Percentiles rank a stretch among this genome's conserved stretches.
phyloP scores from a whole-genome alignment of 345 rosid species.

The Mallotus nudiflorus region DNA sequence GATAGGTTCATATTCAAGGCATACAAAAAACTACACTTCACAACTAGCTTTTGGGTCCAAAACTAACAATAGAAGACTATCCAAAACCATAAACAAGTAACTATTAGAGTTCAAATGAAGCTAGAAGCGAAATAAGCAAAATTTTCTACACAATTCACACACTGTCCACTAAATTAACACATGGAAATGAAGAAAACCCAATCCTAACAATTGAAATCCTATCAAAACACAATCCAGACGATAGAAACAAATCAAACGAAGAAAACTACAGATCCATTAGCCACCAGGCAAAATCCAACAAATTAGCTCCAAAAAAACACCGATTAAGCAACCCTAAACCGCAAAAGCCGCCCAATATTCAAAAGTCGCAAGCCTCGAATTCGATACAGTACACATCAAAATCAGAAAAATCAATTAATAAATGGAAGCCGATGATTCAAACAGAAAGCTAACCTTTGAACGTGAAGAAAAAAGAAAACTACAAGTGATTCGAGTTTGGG shows the following conservation, averaged over 20 bases:
- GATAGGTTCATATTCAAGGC: background rate
- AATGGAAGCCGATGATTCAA: no score
- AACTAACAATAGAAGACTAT: slow-evolving; percentile 7
- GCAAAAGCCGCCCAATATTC: slow-evolving; percentile 21
- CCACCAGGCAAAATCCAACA: slow-evolving; percentile 22
- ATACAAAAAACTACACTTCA: background rate
- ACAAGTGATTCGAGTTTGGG: slow-evolving; percentile 17
- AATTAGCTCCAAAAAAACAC: slow-evolving; percentile 31
- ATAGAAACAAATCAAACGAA: slow-evolving; percentile 25
- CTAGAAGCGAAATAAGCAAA: slow-evolving; percentile 7
- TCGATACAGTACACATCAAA: slow-evolving; percentile 13
- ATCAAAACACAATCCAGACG: slow-evolving; percentile 14
- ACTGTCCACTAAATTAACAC: slow-evolving; percentile 13
- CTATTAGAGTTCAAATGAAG: slow-evolving; percentile 22
- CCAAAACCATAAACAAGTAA: slow-evolving; percentile 3
- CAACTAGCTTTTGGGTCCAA: background rate
- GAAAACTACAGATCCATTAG: slow-evolving; percentile 58
- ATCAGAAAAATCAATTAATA: background rate
- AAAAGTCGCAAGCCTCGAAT: slow-evolving; percentile 30
- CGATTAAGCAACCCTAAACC: slow-evolving; percentile 37
- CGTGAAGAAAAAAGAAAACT: slow-evolving; percentile 9
- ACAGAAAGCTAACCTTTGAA: no score
- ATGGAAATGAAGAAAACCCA: slow-evolving; percentile 8
- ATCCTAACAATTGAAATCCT: slow-evolving; percentile 14
- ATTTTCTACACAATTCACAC: background rate